These are phyloP conservation scores for Aspergillus viridinutans DNA, from an alignment of 2,329 filamentous ascomycete species.

Conservation along the genomic window DNA sequence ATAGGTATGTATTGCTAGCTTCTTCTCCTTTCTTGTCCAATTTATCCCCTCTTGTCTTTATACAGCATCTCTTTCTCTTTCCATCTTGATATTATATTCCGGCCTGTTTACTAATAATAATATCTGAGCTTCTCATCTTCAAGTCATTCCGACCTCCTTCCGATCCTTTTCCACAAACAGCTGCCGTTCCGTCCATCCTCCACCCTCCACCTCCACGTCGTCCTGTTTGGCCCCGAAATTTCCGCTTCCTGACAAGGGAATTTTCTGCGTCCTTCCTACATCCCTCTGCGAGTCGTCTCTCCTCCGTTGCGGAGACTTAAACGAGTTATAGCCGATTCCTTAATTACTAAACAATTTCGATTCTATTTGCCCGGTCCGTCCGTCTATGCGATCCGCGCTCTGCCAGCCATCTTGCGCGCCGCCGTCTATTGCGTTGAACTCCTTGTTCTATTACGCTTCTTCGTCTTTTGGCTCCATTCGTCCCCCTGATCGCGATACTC, in stretches of 20 bases:
- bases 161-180: constrained; percentile 1
- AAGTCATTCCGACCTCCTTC: not conserved
- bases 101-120: not conserved
- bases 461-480: constrained; percentile 11
- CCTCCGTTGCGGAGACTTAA: not conserved
- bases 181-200: not conserved
- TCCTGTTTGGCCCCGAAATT: not conserved
- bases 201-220: not conserved
- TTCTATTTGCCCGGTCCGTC: not conserved
- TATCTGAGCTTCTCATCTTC: not conserved
- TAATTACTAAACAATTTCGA: not conserved
- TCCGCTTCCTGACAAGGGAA: not conserved
- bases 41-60: not conserved
- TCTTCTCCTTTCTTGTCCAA: constrained; percentile 4
- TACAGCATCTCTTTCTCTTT: constrained; percentile 18
- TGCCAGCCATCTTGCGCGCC: not conserved
- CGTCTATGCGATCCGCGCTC: not conserved
- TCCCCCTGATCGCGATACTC: constrained; percentile 1
- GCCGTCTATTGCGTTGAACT: constrained; percentile 2
- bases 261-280: not conserved
- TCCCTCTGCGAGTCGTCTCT: not conserved
- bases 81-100: constrained; percentile 4
- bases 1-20: constrained; percentile 1
- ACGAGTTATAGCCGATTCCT: not conserved
- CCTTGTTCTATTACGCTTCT: constrained; percentile 3